These are phyloP conservation scores for Roridomyces roridus DNA, from an alignment of 768 basidiomycete genomes.

Conservation along the genomic window DNA sequence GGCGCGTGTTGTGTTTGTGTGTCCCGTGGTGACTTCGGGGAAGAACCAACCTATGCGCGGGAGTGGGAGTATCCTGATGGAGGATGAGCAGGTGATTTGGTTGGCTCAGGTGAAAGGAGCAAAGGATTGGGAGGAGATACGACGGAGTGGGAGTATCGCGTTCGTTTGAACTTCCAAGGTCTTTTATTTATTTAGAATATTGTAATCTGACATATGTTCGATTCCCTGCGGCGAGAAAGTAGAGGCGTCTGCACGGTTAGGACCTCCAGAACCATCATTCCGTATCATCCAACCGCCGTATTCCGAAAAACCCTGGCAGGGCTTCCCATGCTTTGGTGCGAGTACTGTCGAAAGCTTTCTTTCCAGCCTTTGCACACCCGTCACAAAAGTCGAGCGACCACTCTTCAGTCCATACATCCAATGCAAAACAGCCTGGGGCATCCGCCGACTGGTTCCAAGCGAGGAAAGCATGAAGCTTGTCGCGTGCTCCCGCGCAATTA, in stretches of 20 bases:
- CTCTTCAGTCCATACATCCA: neutral
- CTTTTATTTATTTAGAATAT: too few species aligned
- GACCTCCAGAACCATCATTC: too few species aligned
- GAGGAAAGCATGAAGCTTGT: neutral
- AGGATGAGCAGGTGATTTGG: neutral
- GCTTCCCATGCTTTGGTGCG: neutral
- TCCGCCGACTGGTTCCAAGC: neutral
- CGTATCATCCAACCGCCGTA: slow-evolving; percentile 9
- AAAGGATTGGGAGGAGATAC: too few species aligned
- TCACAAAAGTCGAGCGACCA: neutral
- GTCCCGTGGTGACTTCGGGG: neutral
- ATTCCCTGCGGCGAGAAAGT: too few species aligned
- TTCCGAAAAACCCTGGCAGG: slow-evolving; percentile 14
- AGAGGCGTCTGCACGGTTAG: too few species aligned
- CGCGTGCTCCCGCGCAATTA: neutral
- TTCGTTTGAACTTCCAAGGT: too few species aligned
- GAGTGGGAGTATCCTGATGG: slow-evolving; percentile 2
- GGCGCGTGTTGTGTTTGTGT: neutral
- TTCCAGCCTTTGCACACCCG: neutral
- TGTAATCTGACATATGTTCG: too few species aligned
- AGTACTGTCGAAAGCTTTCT: neutral
- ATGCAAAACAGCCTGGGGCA: neutral
- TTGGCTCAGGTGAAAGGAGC: too few species aligned
- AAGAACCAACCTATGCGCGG: neutral
- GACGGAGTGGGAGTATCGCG: too few species aligned